Percentiles rank a stretch among this genome's conserved stretches.
Evolutionary conservation across 23 red algal species (phyloP).

Genomic region (Gracilariopsis chorda): DNA sequence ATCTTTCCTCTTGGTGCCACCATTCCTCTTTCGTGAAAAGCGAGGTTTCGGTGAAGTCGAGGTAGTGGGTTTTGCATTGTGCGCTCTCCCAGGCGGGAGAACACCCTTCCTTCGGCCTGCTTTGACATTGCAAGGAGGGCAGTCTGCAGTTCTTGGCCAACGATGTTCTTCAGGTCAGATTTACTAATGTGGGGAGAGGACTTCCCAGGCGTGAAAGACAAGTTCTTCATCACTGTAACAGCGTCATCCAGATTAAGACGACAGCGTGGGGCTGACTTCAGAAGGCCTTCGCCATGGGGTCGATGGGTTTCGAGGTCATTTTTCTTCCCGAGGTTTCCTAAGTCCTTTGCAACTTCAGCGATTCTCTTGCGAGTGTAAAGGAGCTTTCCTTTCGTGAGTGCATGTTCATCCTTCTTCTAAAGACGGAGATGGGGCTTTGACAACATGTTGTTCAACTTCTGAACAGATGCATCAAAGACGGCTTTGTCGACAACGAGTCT

Average conservation of each 20-base stretch:
- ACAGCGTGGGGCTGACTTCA: not conserved
- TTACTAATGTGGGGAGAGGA: not conserved
- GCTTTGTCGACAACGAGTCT: too few species aligned
- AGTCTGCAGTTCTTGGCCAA: not conserved
- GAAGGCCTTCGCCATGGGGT: not conserved
- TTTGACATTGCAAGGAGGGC: not conserved
- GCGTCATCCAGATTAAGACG: conserved; percentile 2
- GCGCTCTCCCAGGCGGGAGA: not conserved
- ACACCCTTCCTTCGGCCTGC: too few species aligned
- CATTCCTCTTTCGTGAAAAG: not conserved
- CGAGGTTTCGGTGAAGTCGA: too few species aligned
- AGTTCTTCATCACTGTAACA: not conserved
- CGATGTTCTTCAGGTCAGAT: not conserved
- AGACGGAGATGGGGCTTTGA: too few species aligned
- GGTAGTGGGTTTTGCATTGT: not conserved
- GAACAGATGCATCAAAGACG: too few species aligned
- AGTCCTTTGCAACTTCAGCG: too few species aligned
- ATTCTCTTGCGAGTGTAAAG: too few species aligned
- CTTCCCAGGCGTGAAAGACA: not conserved
- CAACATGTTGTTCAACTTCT: too few species aligned
- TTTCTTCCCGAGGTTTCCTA: not conserved
- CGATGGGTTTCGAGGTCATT: not conserved
- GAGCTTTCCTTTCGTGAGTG: not conserved
- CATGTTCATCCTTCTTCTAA: not conserved
- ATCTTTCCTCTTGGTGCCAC: not conserved